Base-by-base conservation (phyloP, 1,284 basidiomycete species). In the Coniferiporia weirii region DNA sequence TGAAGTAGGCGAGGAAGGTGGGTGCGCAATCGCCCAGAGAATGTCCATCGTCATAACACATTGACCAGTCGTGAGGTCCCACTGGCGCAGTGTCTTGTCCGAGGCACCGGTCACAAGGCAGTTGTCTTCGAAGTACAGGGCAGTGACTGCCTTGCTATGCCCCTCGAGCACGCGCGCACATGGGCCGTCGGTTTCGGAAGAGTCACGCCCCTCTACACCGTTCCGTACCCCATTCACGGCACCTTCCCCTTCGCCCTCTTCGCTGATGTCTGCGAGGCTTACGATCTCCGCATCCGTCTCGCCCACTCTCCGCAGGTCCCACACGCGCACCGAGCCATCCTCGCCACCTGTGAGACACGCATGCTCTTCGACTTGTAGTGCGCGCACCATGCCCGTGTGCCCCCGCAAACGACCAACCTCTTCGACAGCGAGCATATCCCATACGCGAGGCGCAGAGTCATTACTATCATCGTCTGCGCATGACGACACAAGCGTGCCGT, bases 1-100 rank as follows among this genome's bases (percentile, higher is more conserved):
- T 46, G 60, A 65, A 32, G 57, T 78, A 64, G 64, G 75, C 69
- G 57, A 81, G 66, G 79, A 70, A n/a, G 79, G 73, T 1, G 94
- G 88, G 74, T 99, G 96, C 15, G 93, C 93, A 66, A 99, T 98
- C 2, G 96, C 96, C 97, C 97, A 99, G 17, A 99, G 84, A 62
- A 99, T 97, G 74, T 99, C 97, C 97, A 99, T 99, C 10, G 96
- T 97, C 77, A 98, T 87, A 53, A 99, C 89, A 71, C 96, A 98
- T 77, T 99, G 96, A 4, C 96, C 96, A 0, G 96, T 98, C 44
- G 85, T 85, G 58, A 99, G 83, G 70, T 99, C 96, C 97, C 97
- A 99, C 72, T 99, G 95, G 2, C 96, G 89, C 60, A 99, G 81
- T 1, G 97, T 99, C 76, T 98, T 98, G 77, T 99, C 97, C 3